Evolutionary conservation across 768 basidiomycete genomes (phyloP), one percentile per base, ranked within the genome.

Genomic region (Arthromyces matolae): DNA sequence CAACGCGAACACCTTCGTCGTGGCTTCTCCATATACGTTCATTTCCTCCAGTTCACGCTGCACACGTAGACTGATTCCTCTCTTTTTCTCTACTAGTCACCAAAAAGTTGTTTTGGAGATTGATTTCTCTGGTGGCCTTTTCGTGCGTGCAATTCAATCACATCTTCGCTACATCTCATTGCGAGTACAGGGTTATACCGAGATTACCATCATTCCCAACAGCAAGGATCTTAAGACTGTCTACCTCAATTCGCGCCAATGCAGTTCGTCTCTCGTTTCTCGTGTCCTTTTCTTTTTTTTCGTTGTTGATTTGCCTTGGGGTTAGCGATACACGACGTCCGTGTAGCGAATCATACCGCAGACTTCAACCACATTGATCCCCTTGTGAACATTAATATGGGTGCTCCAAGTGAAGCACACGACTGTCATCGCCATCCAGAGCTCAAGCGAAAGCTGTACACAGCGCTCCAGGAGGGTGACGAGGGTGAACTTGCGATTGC

Each of bases 91-190:
- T 83, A 92, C 86, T 84, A 90, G 87, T 70, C 89, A 95, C 71
- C 95, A 97, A 79, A 92, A 92, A 65, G 93, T 96, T 42, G 89
- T 90, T 52, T 73, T 97, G 56, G 92, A 95, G 71, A 83, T 97
- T 52, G 91, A 94, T 73, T 93, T 96, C 65, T 78, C 85, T 7
- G 95, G 95, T 18, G 76, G 76, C 61, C 76, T 93, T 59, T 88
- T 87, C 80, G 93, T 89, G 70, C 55, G 81, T 62, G 27, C 43
- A 34, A 33, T 36, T 47, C 23, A 44, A 42, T 47, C 43, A 16
- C 29, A 44, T 45, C 35, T 23, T 45, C 22, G 28, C 35, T 18
- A 41, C 35, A 43, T 53, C 55, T 66, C 55, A 60, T 62, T 47
- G 40, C 52, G 51, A 28, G 48, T 48, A 40, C 52, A 93, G 92